phyloP scores from a whole-genome alignment of 768 basidiomycete genomes.

The Tylopilus felleus region DNA sequence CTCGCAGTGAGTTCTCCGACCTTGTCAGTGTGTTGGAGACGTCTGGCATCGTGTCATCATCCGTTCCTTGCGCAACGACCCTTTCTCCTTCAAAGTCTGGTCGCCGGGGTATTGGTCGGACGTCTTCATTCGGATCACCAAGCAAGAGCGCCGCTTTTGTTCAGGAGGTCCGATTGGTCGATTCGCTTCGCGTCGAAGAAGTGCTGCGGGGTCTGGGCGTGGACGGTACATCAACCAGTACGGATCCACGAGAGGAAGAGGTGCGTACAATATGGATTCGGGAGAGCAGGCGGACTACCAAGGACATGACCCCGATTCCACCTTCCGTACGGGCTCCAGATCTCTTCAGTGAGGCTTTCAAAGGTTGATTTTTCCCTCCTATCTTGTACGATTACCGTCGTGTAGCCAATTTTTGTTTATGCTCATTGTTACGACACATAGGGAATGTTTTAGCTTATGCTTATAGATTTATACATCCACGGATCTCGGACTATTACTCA shows the following conservation, averaged over 20 bases:
- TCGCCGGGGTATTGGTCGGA: slow-evolving; percentile 52
- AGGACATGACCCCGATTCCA: slow-evolving; percentile 31
- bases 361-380: slow-evolving; percentile 28
- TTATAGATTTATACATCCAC: slow-evolving; percentile 25
- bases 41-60: slow-evolving; percentile 53
- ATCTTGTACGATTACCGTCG: slow-evolving; percentile 1
- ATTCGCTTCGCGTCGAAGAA: slow-evolving; percentile 66
- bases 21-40: slow-evolving; percentile 71
- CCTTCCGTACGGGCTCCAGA: slow-evolving; percentile 4
- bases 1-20: slow-evolving; percentile 74
- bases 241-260: slow-evolving; percentile 43
- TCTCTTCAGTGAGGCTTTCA: slow-evolving; percentile 33
- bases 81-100: slow-evolving; percentile 45
- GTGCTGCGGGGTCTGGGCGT: slow-evolving; percentile 64
- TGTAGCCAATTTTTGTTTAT: slow-evolving; percentile 7
- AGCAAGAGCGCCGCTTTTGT: slow-evolving; percentile 25
- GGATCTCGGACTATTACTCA: slow-evolving; percentile 3
- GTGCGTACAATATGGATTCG: slow-evolving; percentile 40
- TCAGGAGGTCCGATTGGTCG: slow-evolving; percentile 51
- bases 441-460: slow-evolving; percentile 15
- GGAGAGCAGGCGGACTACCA: slow-evolving; percentile 37
- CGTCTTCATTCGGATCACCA: slow-evolving; percentile 50
- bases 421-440: slow-evolving; percentile 5
- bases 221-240: slow-evolving; percentile 13
- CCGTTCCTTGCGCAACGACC: slow-evolving; percentile 30